Percentiles rank a stretch among this genome's conserved stretches.
Evolutionary conservation across 164 flowering plant genomes (phyloP).

Genomic region (Santalum album): DNA sequence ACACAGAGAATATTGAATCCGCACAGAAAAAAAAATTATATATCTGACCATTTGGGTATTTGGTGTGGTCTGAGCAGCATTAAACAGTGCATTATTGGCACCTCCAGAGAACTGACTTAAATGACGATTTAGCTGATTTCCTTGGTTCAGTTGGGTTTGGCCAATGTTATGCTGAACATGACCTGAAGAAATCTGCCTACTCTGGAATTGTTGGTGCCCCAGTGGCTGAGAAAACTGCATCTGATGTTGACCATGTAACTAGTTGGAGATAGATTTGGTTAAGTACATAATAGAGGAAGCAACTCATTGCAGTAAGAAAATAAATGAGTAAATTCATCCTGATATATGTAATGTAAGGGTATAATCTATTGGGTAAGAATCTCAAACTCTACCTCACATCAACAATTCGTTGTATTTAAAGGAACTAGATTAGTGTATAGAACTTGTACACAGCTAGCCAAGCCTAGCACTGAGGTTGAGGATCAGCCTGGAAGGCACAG

Average conservation of each 20-base stretch:
- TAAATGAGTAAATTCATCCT: background rate
- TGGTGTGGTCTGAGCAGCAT: conserved; percentile 72
- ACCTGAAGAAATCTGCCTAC: conserved; percentile 69
- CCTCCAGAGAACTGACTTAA: conserved; percentile 63
- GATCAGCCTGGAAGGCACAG: too few species aligned
- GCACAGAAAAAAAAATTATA: conserved; percentile 1
- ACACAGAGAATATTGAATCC: too few species aligned
- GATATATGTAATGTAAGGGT: too few species aligned
- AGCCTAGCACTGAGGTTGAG: too few species aligned
- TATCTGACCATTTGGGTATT: conserved; percentile 71
- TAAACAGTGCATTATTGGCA: conserved; percentile 72
- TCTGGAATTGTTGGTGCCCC: conserved; percentile 76
- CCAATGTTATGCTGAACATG: conserved; percentile 66
- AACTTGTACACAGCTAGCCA: too few species aligned
- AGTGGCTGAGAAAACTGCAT: conserved; percentile 79
- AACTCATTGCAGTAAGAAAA: background rate
- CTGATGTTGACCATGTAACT: conserved; percentile 75
- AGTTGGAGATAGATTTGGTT: conserved; percentile 2
- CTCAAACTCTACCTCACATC: too few species aligned
- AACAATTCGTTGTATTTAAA: too few species aligned
- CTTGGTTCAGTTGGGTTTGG: conserved; percentile 78
- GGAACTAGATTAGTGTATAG: too few species aligned
- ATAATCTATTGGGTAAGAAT: too few species aligned
- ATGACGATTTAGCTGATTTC: conserved; percentile 73
- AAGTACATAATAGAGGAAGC: background rate